phyloP scores from a whole-genome alignment of 495 filamentous ascomycete species.

The Penicillium argentinense region DNA sequence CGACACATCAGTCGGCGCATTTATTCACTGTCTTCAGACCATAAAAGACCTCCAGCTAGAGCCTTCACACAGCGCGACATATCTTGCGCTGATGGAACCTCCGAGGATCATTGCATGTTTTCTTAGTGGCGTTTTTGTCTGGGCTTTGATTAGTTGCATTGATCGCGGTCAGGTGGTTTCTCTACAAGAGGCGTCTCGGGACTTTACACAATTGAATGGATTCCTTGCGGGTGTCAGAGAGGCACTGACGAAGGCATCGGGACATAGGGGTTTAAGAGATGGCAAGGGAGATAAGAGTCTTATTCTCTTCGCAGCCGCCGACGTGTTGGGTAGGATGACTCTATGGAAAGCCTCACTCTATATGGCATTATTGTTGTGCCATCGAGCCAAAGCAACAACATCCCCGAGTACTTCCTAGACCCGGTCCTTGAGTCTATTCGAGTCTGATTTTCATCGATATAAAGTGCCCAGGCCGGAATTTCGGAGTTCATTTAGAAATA shows the following conservation, averaged over 20 bases:
- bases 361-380: slow-evolving; percentile 7
- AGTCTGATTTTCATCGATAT: too few relatives aligned
- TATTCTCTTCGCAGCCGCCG: slow-evolving; percentile 6
- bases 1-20: too few relatives aligned
- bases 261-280: too few relatives aligned
- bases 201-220: neutral
- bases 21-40: neutral
- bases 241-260: neutral
- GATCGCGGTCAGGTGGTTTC: neutral
- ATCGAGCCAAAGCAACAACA: slow-evolving; percentile 7
- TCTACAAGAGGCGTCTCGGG: neutral
- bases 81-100: slow-evolving; percentile 9
- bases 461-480: too few relatives aligned
- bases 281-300: neutral
- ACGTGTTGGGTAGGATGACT: slow-evolving; percentile 7
- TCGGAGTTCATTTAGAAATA: too few relatives aligned
- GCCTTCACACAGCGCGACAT: too few relatives aligned
- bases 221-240: slow-evolving; percentile 7
- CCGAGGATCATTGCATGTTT: slow-evolving; percentile 9
- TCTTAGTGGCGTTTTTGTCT: slow-evolving; percentile 3
- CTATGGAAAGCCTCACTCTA: slow-evolving; percentile 13
- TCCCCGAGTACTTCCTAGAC: too few relatives aligned
- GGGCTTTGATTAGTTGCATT: neutral
- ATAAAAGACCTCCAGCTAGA: too few relatives aligned
- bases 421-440: too few relatives aligned